Percentiles rank a stretch among this genome's conserved stretches.
Conservation (phyloP, 1,139 yeast genomes). For the Candida smagusa region DNA sequence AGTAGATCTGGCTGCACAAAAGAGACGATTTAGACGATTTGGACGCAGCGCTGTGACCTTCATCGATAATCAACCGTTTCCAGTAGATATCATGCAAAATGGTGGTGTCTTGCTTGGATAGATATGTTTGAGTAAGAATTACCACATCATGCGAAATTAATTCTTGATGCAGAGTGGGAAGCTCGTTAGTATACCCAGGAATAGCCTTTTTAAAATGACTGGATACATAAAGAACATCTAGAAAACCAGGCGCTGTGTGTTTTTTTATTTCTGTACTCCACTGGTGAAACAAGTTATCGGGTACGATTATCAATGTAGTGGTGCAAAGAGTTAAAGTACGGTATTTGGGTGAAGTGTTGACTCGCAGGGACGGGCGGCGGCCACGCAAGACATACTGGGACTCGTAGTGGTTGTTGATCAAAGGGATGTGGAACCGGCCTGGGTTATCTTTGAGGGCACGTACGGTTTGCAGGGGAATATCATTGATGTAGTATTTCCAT, state of each 20-base stretch:
- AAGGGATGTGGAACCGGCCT: constrained; percentile 41
- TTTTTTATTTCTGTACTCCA: constrained; percentile 60
- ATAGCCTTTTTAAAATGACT: constrained; percentile 25
- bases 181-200: constrained; percentile 16
- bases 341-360: constrained; percentile 7
- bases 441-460: constrained; percentile 33
- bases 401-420: constrained; percentile 20
- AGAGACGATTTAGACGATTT: constrained; percentile 47
- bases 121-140: constrained; percentile 45
- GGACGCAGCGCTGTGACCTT: constrained; percentile 64
- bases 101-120: constrained; percentile 33
- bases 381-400: constrained; percentile 19
- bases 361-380: constrained; percentile 12
- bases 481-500: constrained; percentile 48
- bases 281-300: constrained; percentile 64
- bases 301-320: constrained; percentile 59
- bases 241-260: constrained; percentile 40
- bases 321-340: constrained; percentile 40
- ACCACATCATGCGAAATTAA: constrained; percentile 49
- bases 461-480: constrained; percentile 44
- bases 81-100: constrained; percentile 49
- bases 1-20: constrained; percentile 44
- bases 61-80: constrained; percentile 72
- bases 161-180: constrained; percentile 27
- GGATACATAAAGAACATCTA: constrained; percentile 36